Percentiles rank a stretch among this genome's conserved stretches.
phyloP scores from a whole-genome alignment of 139 green algal species.

The Marvania coccoides region DNA sequence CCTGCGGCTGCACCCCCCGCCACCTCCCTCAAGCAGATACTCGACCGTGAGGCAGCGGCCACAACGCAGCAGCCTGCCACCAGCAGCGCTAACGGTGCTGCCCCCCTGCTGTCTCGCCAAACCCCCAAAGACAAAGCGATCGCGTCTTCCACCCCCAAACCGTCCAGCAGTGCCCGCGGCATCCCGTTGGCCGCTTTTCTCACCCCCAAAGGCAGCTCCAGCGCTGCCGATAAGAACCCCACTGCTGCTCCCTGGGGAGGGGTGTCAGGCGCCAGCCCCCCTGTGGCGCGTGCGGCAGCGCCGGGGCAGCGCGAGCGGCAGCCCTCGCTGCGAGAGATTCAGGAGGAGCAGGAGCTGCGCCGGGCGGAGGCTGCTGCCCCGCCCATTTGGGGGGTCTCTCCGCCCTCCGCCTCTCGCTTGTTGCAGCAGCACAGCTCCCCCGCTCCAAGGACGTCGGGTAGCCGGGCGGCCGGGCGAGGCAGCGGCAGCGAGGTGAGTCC shows the following conservation, averaged over 20 bases:
- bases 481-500: too few species aligned
- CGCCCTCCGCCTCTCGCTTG: background rate
- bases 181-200: too few species aligned
- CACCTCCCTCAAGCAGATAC: background rate
- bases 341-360: slow-evolving; percentile 12
- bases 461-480: background rate
- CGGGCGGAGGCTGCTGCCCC: background rate
- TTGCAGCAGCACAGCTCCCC: background rate
- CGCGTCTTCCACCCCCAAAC: too few species aligned
- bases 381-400: background rate
- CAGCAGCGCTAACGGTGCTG: background rate
- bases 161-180: too few species aligned
- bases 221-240: too few species aligned
- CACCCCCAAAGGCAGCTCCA: too few species aligned
- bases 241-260: too few species aligned
- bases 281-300: too few species aligned
- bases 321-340: slow-evolving; percentile 4
- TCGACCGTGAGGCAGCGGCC: slow-evolving; percentile 2
- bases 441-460: background rate
- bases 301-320: too few species aligned
- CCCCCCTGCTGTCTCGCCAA: background rate
- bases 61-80: background rate
- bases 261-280: too few species aligned
- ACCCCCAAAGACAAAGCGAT: too few species aligned
- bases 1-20: background rate